These are phyloP conservation scores for Pythium aristosporum DNA, from an alignment of 352 stramenopile genomes.

Conservation along the genomic window DNA sequence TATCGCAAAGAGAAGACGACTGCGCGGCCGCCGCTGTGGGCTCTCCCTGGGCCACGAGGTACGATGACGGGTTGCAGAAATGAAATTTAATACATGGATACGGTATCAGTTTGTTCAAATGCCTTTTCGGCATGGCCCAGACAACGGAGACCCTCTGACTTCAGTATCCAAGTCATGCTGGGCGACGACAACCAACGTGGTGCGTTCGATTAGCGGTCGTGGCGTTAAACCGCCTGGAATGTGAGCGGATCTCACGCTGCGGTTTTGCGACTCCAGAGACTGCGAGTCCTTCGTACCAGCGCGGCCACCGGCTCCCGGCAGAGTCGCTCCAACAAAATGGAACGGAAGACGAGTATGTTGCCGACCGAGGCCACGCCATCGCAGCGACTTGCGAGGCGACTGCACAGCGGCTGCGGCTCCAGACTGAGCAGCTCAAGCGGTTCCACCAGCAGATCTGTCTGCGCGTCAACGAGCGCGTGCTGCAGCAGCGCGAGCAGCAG, in stretches of 20 bases:
- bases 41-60: constrained; percentile 12
- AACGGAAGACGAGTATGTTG: not conserved
- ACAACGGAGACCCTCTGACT: constrained; percentile 5
- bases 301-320: constrained; percentile 12
- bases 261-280: too few species aligned
- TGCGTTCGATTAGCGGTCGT: not conserved
- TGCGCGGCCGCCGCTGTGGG: not conserved
- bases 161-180: not conserved
- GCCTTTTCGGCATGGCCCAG: not conserved
- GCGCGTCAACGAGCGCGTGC: constrained; percentile 47
- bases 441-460: constrained; percentile 67
- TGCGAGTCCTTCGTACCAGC: too few species aligned
- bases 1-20: not conserved
- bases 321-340: not conserved
- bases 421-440: constrained; percentile 44
- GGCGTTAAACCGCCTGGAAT: too few species aligned
- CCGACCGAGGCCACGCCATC: not conserved
- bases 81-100: constrained; percentile 13
- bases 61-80: not conserved
- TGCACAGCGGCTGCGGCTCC: constrained; percentile 30
- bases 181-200: not conserved
- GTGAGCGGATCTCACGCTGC: too few species aligned
- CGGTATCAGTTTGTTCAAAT: not conserved
- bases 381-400: constrained; percentile 14
- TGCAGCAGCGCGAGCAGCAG: constrained; percentile 35